Percentiles rank a stretch among this genome's conserved stretches.
Conservation (phyloP, 495 filamentous ascomycete species). For the Penicillium steckii region DNA sequence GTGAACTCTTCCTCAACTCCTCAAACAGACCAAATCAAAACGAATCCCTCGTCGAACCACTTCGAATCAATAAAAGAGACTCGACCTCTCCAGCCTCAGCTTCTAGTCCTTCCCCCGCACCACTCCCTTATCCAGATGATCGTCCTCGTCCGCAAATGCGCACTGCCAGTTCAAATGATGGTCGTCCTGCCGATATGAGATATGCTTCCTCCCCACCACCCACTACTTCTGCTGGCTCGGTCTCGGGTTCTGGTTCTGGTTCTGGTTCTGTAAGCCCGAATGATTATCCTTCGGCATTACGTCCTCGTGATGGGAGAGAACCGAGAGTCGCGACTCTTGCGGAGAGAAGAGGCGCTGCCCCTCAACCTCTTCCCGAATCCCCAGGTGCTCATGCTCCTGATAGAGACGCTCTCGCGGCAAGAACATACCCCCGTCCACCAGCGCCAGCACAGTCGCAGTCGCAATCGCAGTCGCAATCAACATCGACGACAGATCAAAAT, state of each 20-base stretch:
- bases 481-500: not conserved
- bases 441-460: slow-evolving; percentile 8
- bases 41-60: slow-evolving; percentile 75
- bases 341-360: slow-evolving; percentile 67
- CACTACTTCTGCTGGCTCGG: too few relatives aligned
- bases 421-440: slow-evolving; percentile 34
- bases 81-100: slow-evolving; percentile 40
- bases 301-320: slow-evolving; percentile 47
- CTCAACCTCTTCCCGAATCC: slow-evolving; percentile 77
- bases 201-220: slow-evolving; percentile 26
- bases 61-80: slow-evolving; percentile 78
- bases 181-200: slow-evolving; percentile 36
- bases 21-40: slow-evolving; percentile 32
- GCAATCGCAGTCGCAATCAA: not conserved
- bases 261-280: slow-evolving; percentile 33
- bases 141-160: slow-evolving; percentile 49
- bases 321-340: slow-evolving; percentile 53
- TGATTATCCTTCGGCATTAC: slow-evolving; percentile 47
- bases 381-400: slow-evolving; percentile 68
- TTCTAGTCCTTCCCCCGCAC: slow-evolving; percentile 29
- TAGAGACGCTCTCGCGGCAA: slow-evolving; percentile 63
- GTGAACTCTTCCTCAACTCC: slow-evolving; percentile 73
- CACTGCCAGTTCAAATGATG: slow-evolving; percentile 29
- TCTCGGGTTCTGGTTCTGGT: slow-evolving; percentile 24
- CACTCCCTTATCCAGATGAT: slow-evolving; percentile 78